Base-by-base conservation (phyloP, 1,139 yeast species). In the Saccharomyces pastorianus region DNA sequence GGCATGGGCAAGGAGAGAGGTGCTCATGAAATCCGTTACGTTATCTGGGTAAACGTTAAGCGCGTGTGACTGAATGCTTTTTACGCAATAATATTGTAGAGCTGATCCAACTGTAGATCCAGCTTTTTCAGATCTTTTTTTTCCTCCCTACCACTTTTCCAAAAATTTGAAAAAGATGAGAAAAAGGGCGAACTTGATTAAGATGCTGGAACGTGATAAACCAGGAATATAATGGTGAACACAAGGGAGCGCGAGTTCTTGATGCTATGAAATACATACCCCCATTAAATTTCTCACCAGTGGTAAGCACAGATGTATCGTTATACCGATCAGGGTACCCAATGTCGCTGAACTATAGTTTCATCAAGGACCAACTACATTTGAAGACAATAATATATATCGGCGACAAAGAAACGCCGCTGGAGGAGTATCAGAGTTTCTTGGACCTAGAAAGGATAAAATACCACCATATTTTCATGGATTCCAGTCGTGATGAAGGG, bases 271-370 rank as follows among this genome's bases (percentile, higher is more conserved):
- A 68, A 49, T 77, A 74, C 59, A 95, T 89, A 6, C 98, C 99
- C 2, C 99, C 99, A 1, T 76, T 93, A 61, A 90, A 90, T 71
- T 91, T 91, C 66, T 82, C 96, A 1, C 79, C 88, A 20, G 96
- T 91, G 1, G 64, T 68, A 11, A 66, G 71, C 48, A 64, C 70
- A 4, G 96, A 88, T 59, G 91, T 88, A 56, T 84, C 88, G 5
- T 81, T 93, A 17, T 93, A 90, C 69, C 75, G 99, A 38, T 85
- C 95, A 1, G 99, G 99, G 2, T 95, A 90, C 65, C 99, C 99
- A 3, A 87, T 89, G 74, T 87, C 88, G 0, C 79, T 84, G 61
- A 91, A 90, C 71, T 88, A 84, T 65, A 82, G 87, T 13, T 93
- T 88, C 63, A 75, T 93, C 27, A 61, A 60, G 54, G 81, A 83